A percentile compares a stretch with the other conserved stretches of the same genome.
These are phyloP conservation scores for Mycogone perniciosa DNA, from an alignment of 2,329 filamentous ascomycete genomes.

Conservation along the genomic window DNA sequence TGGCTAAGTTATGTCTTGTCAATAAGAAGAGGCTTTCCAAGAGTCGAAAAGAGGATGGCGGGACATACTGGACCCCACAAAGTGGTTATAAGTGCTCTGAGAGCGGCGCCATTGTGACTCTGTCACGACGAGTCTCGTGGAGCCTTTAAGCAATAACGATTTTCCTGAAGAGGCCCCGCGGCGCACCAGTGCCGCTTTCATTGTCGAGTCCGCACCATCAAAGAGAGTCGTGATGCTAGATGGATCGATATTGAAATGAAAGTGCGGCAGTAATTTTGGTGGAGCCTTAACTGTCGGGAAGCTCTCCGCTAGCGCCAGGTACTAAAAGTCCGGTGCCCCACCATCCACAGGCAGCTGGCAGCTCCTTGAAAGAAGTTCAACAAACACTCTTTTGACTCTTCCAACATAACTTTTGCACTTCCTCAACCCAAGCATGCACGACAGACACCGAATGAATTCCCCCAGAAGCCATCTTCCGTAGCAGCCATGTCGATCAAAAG, in stretches of 20 bases:
- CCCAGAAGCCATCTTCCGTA: neutral
- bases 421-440: too few species aligned
- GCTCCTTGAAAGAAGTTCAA: neutral
- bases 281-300: neutral
- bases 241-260: neutral
- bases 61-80: slow-evolving; percentile 26
- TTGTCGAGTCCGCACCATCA: slow-evolving; percentile 22
- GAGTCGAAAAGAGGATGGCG: neutral
- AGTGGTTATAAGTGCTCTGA: slow-evolving; percentile 31
- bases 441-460: too few species aligned
- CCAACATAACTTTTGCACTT: too few species aligned
- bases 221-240: neutral
- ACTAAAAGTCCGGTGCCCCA: slow-evolving; percentile 6
- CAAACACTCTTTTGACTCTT: neutral
- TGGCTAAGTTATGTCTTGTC: slow-evolving; percentile 11
- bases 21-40: neutral
- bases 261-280: slow-evolving; percentile 1
- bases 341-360: slow-evolving; percentile 14
- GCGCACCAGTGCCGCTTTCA: slow-evolving; percentile 28
- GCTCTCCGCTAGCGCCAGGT: slow-evolving; percentile 9
- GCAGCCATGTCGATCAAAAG: slow-evolving; percentile 31
- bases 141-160: slow-evolving; percentile 3
- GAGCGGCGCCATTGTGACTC: slow-evolving; percentile 20
- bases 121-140: slow-evolving; percentile 4
- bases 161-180: slow-evolving; percentile 9